Percentiles rank a stretch among this genome's conserved stretches.
These are phyloP conservation scores for Porphyrellus cyaneotinctus DNA, from an alignment of 768 basidiomycete species.

Conservation along the genomic window DNA sequence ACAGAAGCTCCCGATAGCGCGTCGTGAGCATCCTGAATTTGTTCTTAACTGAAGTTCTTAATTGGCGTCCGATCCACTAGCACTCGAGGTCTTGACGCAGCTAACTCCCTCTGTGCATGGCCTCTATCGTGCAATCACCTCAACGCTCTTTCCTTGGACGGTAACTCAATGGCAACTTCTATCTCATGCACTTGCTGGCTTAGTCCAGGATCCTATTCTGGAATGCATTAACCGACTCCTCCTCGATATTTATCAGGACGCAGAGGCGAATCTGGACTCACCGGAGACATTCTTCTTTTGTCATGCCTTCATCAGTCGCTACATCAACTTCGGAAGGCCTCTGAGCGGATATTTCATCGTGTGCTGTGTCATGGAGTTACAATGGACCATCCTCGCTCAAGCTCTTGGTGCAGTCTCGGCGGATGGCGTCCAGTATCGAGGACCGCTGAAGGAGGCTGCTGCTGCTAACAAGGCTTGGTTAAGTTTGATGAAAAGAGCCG, in stretches of 20 bases:
- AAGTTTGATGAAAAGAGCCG: constrained; percentile 55
- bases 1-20: constrained; percentile 47
- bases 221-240: constrained; percentile 71
- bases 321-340: constrained; percentile 70
- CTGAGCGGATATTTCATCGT: constrained; percentile 84
- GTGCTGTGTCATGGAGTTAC: constrained; percentile 83
- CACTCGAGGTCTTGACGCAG: constrained; percentile 68
- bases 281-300: constrained; percentile 47
- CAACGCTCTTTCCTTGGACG: constrained; percentile 73
- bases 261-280: constrained; percentile 39
- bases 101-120: constrained; percentile 82
- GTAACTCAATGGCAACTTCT: constrained; percentile 59
- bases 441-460: constrained; percentile 59
- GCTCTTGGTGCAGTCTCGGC: constrained; percentile 43
- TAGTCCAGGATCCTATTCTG: constrained; percentile 65
- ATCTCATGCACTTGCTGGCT: constrained; percentile 46
- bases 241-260: constrained; percentile 54
- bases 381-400: constrained; percentile 83
- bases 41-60: neutral
- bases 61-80: constrained; percentile 34
- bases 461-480: constrained; percentile 84
- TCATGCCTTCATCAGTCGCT: constrained; percentile 70
- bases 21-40: constrained; percentile 41
- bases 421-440: constrained; percentile 17
- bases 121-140: constrained; percentile 79